Percentiles rank a stretch among this genome's conserved stretches.
These are phyloP conservation scores for Lagenidium giganteum DNA, from an alignment of 352 stramenopile species.

Conservation along the genomic window DNA sequence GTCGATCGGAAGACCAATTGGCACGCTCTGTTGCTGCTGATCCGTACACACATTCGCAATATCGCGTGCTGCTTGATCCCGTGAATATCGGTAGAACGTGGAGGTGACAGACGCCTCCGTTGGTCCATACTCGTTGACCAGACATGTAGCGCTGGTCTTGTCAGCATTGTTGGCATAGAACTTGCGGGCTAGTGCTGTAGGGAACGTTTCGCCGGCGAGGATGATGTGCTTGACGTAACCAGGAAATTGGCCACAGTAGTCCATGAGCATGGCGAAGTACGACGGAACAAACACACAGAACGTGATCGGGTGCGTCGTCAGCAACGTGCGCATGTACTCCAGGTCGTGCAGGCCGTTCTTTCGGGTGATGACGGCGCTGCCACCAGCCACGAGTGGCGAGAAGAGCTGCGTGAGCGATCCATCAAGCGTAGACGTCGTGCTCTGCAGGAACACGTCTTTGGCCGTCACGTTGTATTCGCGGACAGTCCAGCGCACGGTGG, in stretches of 20 bases:
- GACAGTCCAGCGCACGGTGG: conserved; percentile 47
- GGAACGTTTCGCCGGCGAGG: conserved; percentile 36
- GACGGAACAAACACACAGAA: conserved; percentile 55
- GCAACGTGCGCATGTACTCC: conserved; percentile 20
- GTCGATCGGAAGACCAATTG: conserved; percentile 51
- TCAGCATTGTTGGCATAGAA: conserved; percentile 44
- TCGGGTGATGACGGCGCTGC: conserved; percentile 32
- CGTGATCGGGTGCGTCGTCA: conserved; percentile 25
- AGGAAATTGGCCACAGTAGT: conserved; percentile 34
- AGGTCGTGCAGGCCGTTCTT: conserved; percentile 45
- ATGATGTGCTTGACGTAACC: conserved; percentile 30
- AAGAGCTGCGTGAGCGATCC: conserved; percentile 59
- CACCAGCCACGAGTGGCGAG: conserved; percentile 35
- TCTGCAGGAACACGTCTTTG: conserved; percentile 60
- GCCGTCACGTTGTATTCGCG: conserved; percentile 44
- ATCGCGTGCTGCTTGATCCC: conserved; percentile 16
- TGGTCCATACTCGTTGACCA: conserved; percentile 52
- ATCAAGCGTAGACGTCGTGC: conserved; percentile 49
- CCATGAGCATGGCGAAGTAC: conserved; percentile 47
- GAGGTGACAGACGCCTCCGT: conserved; percentile 50
- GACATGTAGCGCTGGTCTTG: conserved; percentile 13
- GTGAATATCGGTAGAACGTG: conserved; percentile 28
- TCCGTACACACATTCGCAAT: background rate
- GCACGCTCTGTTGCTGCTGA: conserved; percentile 24
- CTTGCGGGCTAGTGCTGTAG: conserved; percentile 33